A percentile compares a stretch with the other conserved stretches of the same genome.
phyloP scores from a whole-genome alignment of 2,329 filamentous ascomycete species.

The Botrytis tulipae region DNA sequence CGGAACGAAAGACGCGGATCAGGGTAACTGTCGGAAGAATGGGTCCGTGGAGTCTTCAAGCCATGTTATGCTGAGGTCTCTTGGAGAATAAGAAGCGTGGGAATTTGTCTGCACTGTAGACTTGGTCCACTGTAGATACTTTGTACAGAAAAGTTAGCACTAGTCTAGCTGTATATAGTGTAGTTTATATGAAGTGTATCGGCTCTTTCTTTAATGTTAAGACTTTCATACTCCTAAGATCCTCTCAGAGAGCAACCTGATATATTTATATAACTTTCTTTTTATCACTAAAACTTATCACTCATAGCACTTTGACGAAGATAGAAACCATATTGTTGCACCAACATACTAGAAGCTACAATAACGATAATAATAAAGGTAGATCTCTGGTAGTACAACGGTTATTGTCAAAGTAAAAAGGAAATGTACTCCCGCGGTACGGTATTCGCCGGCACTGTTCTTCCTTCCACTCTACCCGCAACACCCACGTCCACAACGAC shows the following conservation, averaged over 20 bases:
- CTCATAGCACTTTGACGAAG: neutral
- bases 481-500: neutral
- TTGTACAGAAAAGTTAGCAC: neutral
- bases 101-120: neutral
- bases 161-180: neutral
- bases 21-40: neutral
- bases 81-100: neutral
- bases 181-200: neutral
- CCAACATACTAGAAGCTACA: neutral
- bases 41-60: neutral
- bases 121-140: neutral
- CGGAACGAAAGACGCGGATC: neutral
- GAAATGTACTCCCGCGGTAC: neutral
- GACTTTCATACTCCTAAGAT: neutral
- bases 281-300: neutral
- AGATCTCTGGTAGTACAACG: neutral
- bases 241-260: neutral
- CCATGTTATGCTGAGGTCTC: neutral
- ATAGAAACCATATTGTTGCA: too few species aligned
- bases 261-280: neutral
- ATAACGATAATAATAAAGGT: neutral
- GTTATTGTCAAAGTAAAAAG: neutral
- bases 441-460: neutral
- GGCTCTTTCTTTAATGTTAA: neutral
- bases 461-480: neutral